Conservation (phyloP, 805 yeast genomes). For the Saccharomycopsis guyanensis region DNA sequence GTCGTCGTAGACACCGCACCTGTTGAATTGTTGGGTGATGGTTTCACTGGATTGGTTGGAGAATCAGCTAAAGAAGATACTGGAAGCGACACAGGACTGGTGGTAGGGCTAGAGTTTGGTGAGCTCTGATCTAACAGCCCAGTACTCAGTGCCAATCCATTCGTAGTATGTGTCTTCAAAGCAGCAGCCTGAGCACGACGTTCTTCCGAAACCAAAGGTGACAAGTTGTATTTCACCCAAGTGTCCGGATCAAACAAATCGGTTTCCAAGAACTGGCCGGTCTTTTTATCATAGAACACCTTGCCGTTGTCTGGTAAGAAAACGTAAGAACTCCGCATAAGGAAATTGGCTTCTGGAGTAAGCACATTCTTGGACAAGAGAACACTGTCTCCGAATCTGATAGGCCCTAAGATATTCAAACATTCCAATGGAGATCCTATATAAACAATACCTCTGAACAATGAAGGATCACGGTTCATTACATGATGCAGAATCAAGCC, state of each 20-base stretch:
- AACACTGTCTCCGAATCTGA: constrained; percentile 75
- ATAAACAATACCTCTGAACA: constrained; percentile 70
- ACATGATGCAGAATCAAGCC: constrained; percentile 81
- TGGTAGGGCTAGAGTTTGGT: not conserved
- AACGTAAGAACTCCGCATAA: constrained; percentile 78
- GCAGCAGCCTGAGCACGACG: not conserved
- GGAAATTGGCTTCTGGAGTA: constrained; percentile 75
- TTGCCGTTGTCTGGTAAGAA: constrained; percentile 73
- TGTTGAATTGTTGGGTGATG: too few species aligned
- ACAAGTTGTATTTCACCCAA: constrained; percentile 71
- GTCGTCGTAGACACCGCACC: too few species aligned
- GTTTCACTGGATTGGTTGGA: not conserved
- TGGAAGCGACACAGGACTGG: not conserved
- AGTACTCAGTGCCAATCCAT: too few species aligned
- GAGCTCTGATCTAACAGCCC: too few species aligned
- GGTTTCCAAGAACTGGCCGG: constrained; percentile 50
- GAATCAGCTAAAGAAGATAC: not conserved
- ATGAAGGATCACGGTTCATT: constrained; percentile 55
- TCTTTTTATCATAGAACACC: constrained; percentile 57
- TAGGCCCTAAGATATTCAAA: constrained; percentile 79
- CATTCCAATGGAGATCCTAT: constrained; percentile 83
- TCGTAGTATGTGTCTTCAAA: not conserved
- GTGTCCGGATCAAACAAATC: constrained; percentile 76
- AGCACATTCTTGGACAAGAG: constrained; percentile 65
- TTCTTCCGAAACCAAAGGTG: constrained; percentile 52